phyloP scores from a whole-genome alignment of 345 rosid genomes.

The Jatropha curcas region DNA sequence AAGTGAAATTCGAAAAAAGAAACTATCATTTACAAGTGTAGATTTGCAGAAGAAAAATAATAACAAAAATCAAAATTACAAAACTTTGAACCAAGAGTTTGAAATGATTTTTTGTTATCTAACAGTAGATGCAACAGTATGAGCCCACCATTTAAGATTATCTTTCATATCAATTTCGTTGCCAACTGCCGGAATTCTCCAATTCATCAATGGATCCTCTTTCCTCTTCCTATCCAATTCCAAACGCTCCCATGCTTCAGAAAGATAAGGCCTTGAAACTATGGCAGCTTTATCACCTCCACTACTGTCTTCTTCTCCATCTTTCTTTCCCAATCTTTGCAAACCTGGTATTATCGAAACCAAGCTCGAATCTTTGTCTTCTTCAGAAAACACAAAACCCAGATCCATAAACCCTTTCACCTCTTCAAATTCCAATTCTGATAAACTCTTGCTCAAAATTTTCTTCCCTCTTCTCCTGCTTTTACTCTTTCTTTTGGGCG shows the following conservation, averaged over 20 bases:
- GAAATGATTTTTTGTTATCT: slow-evolving; percentile 32
- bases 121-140: slow-evolving; percentile 64
- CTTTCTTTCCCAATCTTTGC: slow-evolving; percentile 50
- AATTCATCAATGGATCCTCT: slow-evolving; percentile 52
- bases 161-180: slow-evolving; percentile 65
- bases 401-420: slow-evolving; percentile 85
- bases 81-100: neutral
- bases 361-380: slow-evolving; percentile 67
- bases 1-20: neutral
- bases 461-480: slow-evolving; percentile 32
- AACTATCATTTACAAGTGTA: slow-evolving; percentile 13
- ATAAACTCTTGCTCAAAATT: slow-evolving; percentile 52
- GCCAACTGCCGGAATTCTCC: slow-evolving; percentile 52
- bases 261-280: slow-evolving; percentile 70
- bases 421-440: slow-evolving; percentile 76
- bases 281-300: slow-evolving; percentile 18
- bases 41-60: neutral
- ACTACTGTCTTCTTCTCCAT: slow-evolving; percentile 22
- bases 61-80: neutral
- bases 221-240: slow-evolving; percentile 38
- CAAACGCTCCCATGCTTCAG: slow-evolving; percentile 76
- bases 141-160: slow-evolving; percentile 72
- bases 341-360: slow-evolving; percentile 74
- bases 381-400: slow-evolving; percentile 82
- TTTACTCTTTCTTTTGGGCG: slow-evolving; percentile 1